Conservation (phyloP, 2,329 filamentous ascomycete genomes). For the Cladosporium velox region DNA sequence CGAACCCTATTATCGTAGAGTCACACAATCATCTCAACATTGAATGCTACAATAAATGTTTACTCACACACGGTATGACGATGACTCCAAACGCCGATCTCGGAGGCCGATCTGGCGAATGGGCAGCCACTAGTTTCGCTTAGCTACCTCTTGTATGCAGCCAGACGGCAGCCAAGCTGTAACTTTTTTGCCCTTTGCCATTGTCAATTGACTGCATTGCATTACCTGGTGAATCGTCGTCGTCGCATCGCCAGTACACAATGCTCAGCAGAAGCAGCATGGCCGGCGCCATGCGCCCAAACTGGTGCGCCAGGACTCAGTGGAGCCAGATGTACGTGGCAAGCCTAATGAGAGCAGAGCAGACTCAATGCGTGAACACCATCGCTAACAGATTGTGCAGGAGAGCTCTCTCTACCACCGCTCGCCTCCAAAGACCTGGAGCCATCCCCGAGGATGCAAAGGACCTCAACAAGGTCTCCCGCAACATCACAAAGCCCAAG, state of each 20-base stretch:
- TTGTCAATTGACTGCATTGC: slow-evolving; percentile 11
- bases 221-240: slow-evolving; percentile 4
- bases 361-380: neutral
- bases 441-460: slow-evolving; percentile 30
- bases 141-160: slow-evolving; percentile 20
- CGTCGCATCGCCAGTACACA: slow-evolving; percentile 4
- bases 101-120: slow-evolving; percentile 1
- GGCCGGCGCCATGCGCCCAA: slow-evolving; percentile 24
- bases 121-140: slow-evolving; percentile 17
- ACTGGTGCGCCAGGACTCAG: slow-evolving; percentile 29
- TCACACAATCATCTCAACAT: neutral
- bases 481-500: slow-evolving; percentile 90
- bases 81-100: slow-evolving; percentile 14
- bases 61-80: slow-evolving; percentile 1
- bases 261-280: slow-evolving; percentile 22
- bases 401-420: slow-evolving; percentile 26
- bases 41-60: neutral
- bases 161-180: slow-evolving; percentile 11
- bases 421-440: slow-evolving; percentile 27
- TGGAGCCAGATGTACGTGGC: slow-evolving; percentile 27
- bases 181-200: slow-evolving; percentile 17
- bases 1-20: neutral
- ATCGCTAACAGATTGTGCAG: slow-evolving; percentile 22
- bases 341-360: neutral
- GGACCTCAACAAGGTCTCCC: slow-evolving; percentile 78